A percentile compares a stretch with the other conserved stretches of the same genome.
Conservation (phyloP, 352 stramenopile genomes). For the Globisporangium nagaii region DNA sequence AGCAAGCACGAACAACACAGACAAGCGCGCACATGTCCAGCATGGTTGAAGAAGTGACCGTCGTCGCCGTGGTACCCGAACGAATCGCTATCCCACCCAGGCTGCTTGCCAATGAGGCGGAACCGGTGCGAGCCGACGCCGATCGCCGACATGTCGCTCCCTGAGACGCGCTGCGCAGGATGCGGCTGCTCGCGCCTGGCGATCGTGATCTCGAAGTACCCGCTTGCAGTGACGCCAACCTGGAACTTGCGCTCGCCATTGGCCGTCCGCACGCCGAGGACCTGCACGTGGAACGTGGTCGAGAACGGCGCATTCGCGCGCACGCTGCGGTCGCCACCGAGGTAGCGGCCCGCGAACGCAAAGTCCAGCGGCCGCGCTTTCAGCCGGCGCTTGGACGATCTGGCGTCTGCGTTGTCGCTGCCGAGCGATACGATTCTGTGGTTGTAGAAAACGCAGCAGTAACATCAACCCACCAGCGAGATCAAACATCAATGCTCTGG, state of each 20-base stretch:
- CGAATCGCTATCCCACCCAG: constrained; percentile 58
- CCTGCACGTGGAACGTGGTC: constrained; percentile 46
- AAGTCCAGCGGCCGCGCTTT: constrained; percentile 27
- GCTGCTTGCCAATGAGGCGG: constrained; percentile 54
- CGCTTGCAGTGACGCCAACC: constrained; percentile 48
- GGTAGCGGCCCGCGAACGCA: constrained; percentile 36
- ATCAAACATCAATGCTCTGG: too few relatives aligned
- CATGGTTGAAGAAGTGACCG: constrained; percentile 55
- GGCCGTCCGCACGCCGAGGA: constrained; percentile 29
- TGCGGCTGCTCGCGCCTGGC: constrained; percentile 13
- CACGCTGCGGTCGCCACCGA: constrained; percentile 63
- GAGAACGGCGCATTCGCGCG: constrained; percentile 64
- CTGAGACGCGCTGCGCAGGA: constrained; percentile 5
- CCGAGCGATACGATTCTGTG: constrained; percentile 31
- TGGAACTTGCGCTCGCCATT: constrained; percentile 22
- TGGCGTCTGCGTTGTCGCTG: neutral
- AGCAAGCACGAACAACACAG: constrained; percentile 16
- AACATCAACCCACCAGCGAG: neutral
- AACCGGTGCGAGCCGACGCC: constrained; percentile 51
- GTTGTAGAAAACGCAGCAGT: too few relatives aligned
- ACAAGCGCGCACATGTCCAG: constrained; percentile 25
- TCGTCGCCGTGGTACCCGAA: constrained; percentile 81
- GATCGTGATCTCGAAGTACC: constrained; percentile 77
- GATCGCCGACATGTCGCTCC: constrained; percentile 54
- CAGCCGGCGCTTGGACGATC: neutral